phyloP scores from a whole-genome alignment of 768 basidiomycete species.

The Lactarius akahatsu region DNA sequence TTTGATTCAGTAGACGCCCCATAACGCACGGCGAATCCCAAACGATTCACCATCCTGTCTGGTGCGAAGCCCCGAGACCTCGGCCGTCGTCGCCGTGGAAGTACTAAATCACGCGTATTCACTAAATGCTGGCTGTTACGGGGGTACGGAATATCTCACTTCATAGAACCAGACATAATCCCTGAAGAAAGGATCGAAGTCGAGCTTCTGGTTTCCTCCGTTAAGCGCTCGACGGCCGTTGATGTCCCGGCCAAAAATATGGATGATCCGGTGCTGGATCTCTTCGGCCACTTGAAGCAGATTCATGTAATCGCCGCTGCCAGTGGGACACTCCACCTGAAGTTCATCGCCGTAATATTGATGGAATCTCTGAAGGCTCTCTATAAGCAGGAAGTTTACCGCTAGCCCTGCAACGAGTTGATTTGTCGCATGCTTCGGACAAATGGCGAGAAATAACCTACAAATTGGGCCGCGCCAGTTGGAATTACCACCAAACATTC shows the following conservation, averaged over 20 bases:
- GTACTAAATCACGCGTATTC: slow-evolving; percentile 49
- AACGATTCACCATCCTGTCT: slow-evolving; percentile 86
- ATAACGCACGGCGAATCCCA: background rate
- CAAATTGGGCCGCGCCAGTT: slow-evolving; percentile 95
- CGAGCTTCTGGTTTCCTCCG: slow-evolving; percentile 82
- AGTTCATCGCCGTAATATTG: slow-evolving; percentile 95
- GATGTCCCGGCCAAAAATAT: slow-evolving; percentile 93
- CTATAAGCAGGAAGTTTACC: slow-evolving; percentile 93
- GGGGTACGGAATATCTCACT: slow-evolving; percentile 38
- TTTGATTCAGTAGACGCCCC: background rate
- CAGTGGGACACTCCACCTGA: slow-evolving; percentile 94
- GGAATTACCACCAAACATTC: slow-evolving; percentile 99
- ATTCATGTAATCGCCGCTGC: slow-evolving; percentile 97
- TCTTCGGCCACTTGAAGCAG: slow-evolving; percentile 93
- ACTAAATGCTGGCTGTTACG: background rate
- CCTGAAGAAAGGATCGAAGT: slow-evolving; percentile 92
- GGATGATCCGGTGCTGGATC: slow-evolving; percentile 98
- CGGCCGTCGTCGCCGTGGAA: slow-evolving; percentile 96
- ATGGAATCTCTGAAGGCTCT: slow-evolving; percentile 95
- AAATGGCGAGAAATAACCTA: slow-evolving; percentile 37
- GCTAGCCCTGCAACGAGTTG: slow-evolving; percentile 69
- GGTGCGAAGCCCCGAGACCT: slow-evolving; percentile 96
- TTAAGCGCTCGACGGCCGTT: slow-evolving; percentile 88
- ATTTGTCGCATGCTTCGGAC: slow-evolving; percentile 13
- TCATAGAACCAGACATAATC: slow-evolving; percentile 98